Evolutionary conservation across 495 filamentous ascomycete species (phyloP), one percentile per base, ranked within the genome.

Genomic region (Neurospora sublineolata): DNA sequence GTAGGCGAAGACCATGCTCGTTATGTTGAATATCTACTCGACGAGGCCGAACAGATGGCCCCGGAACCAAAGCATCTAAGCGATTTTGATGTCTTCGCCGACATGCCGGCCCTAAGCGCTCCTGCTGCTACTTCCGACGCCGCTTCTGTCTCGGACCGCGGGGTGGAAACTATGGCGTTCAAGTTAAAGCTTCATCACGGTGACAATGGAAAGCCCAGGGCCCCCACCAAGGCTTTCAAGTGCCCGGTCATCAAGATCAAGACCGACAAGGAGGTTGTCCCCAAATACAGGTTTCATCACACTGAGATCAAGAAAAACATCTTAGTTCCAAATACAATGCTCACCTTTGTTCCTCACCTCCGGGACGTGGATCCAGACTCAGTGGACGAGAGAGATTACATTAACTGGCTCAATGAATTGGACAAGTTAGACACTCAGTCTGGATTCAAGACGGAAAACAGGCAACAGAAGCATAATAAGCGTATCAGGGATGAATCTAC

Each of bases 271-370:
- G 80, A 81, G 14, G 75, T 76, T 6, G 81, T 83, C 3, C 84
- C 84, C 23, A 70, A 74, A 9, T 86, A 86, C 70, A 72, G 80
- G 33, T 85, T 84, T 68, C 84, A 85, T 67, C 82, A 84, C 72
- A 82, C 84, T n/a, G 83, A 85, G 71, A 81, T 86, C n/a, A 78
- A 72, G 72, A 85, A 82, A 46, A 85, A 85, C 58, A 82, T 86
- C 16, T 80, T 84, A 37, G 80, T 83, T 1, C 81, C 83, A 0
- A 83, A 86, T 73, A 83, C 83, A 16, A 82, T 82, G 79, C 81
- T 85, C 44, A 83, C 79, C 40, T 86, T 84, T 70, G 81, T 84
- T 6, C 84, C 84, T 9, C 83, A 86, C 73, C 74, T 84, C 38
- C 78, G 82, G 42, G 84, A 86, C 60, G 74, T 86, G 10, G 82